Conservation (phyloP, 345 rosid species). For the Erysimum cheiranthoides region DNA sequence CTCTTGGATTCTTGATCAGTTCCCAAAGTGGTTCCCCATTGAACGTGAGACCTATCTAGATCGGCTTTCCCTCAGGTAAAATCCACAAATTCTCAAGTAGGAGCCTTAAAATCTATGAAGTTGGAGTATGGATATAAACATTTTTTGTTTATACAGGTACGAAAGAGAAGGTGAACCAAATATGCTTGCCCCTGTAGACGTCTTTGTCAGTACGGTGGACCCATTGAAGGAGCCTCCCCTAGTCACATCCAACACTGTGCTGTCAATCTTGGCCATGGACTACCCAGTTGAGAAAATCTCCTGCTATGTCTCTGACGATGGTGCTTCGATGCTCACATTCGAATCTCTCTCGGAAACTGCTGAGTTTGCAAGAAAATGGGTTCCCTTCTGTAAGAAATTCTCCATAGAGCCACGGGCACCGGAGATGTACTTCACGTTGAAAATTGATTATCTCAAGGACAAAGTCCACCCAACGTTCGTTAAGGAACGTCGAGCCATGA, state of each 20-base stretch:
- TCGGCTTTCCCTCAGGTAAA: conserved; percentile 81
- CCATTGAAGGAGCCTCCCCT: conserved; percentile 99
- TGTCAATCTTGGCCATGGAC: conserved; percentile 95
- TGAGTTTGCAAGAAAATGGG: conserved; percentile 84
- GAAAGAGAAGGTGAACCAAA: conserved; percentile 93
- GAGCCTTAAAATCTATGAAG: conserved; percentile 5
- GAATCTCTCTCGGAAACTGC: conserved; percentile 87
- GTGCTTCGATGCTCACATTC: conserved; percentile 96
- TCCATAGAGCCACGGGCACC: conserved; percentile 81
- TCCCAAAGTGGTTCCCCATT: conserved; percentile 94
- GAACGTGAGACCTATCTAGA: conserved; percentile 95
- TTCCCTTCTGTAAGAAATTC: conserved; percentile 83
- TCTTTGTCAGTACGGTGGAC: conserved; percentile 98
- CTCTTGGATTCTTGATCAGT: conserved; percentile 99
- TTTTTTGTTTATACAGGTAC: conserved; percentile 53
- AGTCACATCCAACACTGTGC: conserved; percentile 83
- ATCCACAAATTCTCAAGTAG: conserved; percentile 22
- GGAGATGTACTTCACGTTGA: conserved; percentile 70
- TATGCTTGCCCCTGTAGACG: conserved; percentile 81
- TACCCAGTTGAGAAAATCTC: conserved; percentile 93
- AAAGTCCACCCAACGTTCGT: conserved; percentile 96
- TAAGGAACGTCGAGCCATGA: conserved; percentile 95
- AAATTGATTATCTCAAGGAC: conserved; percentile 94
- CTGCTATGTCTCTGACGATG: conserved; percentile 94
- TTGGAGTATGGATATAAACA: background rate